phyloP scores from a whole-genome alignment of 2,329 filamentous ascomycete species.

The Raffaelea deltoideospora region DNA sequence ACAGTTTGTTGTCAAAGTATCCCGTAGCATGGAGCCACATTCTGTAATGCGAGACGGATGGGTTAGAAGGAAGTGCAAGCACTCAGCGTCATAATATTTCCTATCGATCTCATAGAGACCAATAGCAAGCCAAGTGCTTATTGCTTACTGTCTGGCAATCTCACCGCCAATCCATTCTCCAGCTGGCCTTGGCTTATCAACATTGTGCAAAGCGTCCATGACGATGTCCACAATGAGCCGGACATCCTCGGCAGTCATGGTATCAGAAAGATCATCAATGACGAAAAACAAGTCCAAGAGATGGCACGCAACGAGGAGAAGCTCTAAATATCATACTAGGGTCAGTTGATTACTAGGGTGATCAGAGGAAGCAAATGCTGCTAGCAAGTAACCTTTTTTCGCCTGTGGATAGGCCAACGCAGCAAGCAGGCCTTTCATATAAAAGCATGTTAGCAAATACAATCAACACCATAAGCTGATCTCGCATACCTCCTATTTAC shows the following conservation, averaged over 20 bases:
- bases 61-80: neutral
- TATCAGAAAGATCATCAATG: slow-evolving; percentile 13
- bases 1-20: slow-evolving; percentile 8
- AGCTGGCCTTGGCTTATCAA: slow-evolving; percentile 6
- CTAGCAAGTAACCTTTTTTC: slow-evolving; percentile 4
- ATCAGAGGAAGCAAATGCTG: neutral
- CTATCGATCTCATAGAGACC: too few relatives aligned
- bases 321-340: slow-evolving; percentile 2
- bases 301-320: slow-evolving; percentile 9
- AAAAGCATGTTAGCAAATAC: too few relatives aligned
- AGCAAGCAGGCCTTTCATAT: slow-evolving; percentile 10
- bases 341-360: neutral
- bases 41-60: slow-evolving; percentile 3
- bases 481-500: too few relatives aligned
- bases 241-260: slow-evolving; percentile 2
- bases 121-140: too few relatives aligned
- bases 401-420: slow-evolving; percentile 6
- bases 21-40: slow-evolving; percentile 12
- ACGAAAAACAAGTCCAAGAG: slow-evolving; percentile 15
- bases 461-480: too few relatives aligned
- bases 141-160: slow-evolving; percentile 13
- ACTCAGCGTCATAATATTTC: too few relatives aligned
- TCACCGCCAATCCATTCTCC: slow-evolving; percentile 10
- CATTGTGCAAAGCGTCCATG: slow-evolving; percentile 11
- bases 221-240: slow-evolving; percentile 4